phyloP scores from a whole-genome alignment of 2,329 filamentous ascomycete genomes.

The Hortaea werneckii region DNA sequence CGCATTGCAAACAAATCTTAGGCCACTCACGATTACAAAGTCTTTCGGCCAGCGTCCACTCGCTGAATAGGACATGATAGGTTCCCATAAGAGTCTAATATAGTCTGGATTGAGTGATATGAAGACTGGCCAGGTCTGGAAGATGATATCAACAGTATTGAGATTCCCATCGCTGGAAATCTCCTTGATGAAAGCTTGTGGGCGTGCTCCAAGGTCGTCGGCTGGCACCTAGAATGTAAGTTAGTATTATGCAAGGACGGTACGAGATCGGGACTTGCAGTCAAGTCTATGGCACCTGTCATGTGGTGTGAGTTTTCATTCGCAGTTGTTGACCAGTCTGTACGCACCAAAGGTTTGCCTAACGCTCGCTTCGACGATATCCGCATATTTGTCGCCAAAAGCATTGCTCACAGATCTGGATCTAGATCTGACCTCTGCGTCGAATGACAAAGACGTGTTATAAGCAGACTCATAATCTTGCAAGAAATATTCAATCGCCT shows the following conservation, averaged over 20 bases:
- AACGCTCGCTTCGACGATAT: constrained; percentile 19
- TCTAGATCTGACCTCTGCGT: constrained; percentile 12
- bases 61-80: constrained; percentile 15
- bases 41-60: neutral
- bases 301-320: no score
- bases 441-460: constrained; percentile 10
- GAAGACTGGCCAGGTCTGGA: constrained; percentile 22
- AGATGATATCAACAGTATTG: constrained; percentile 25
- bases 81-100: constrained; percentile 12
- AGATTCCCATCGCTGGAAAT: constrained; percentile 35
- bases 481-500: constrained; percentile 15
- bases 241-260: neutral
- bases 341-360: constrained; percentile 15
- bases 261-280: constrained; percentile 4
- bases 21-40: neutral
- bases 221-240: constrained; percentile 9
- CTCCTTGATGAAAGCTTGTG: constrained; percentile 44
- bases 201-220: constrained; percentile 9
- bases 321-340: no score
- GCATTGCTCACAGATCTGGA: constrained; percentile 12
- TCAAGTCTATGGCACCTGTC: constrained; percentile 14
- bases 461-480: constrained; percentile 9
- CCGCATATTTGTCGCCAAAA: constrained; percentile 18
- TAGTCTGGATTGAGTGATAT: constrained; percentile 16
- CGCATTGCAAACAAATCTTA: constrained; percentile 19